A percentile compares a stretch with the other conserved stretches of the same genome.
Evolutionary conservation across 2,329 filamentous ascomycete genomes (phyloP).

Genomic region (Fusarium sp.): DNA sequence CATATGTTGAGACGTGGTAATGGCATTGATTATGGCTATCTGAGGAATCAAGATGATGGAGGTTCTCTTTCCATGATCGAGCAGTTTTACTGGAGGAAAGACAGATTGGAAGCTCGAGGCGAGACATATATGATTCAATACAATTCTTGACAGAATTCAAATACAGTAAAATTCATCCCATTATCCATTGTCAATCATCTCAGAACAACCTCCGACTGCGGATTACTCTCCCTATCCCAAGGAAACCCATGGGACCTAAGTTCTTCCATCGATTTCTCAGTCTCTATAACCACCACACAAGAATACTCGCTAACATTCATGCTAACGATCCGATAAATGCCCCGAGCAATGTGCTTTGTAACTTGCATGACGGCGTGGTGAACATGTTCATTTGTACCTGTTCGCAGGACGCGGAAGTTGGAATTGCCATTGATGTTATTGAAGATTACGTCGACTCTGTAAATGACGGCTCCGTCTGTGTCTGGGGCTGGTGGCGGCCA

Average conservation of each 20-base stretch:
- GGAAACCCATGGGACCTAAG: not conserved
- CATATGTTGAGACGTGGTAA: conserved; percentile 86
- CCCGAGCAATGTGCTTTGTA: not conserved
- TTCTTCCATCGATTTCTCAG: not conserved
- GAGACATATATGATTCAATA: no score
- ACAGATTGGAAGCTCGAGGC: no score
- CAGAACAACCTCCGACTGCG: not conserved
- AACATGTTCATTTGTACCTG: conserved; percentile 4
- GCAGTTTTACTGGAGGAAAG: no score
- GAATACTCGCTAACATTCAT: conserved; percentile 5
- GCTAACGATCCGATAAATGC: not conserved
- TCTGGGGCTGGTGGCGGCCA: not conserved
- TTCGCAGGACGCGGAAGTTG: not conserved
- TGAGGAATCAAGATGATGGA: not conserved
- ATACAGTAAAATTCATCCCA: no score
- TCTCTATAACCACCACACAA: conserved; percentile 1
- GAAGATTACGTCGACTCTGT: not conserved
- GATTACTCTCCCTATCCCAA: not conserved
- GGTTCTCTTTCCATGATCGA: rapidly evolving
- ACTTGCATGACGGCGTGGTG: not conserved
- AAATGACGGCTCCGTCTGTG: not conserved
- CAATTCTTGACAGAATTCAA: no score
- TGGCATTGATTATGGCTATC: conserved; percentile 36
- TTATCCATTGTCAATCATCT: not conserved
- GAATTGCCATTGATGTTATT: not conserved